Percentiles rank a stretch among this genome's conserved stretches.
Conservation (phyloP, 345 rosid species). For the Populus euphratica region DNA sequence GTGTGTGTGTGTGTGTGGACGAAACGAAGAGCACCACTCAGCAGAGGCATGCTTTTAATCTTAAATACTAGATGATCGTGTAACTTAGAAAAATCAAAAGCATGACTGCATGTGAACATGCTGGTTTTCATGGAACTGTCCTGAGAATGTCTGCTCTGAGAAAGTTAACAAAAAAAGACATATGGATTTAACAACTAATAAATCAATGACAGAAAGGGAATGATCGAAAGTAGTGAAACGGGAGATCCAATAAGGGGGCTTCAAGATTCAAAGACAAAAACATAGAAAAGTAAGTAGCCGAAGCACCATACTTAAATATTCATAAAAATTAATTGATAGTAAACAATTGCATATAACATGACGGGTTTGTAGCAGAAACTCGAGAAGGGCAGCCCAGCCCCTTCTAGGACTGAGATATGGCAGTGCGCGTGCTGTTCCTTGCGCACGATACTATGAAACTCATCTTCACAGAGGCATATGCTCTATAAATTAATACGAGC, state of each 20-base stretch:
- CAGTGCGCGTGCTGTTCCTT: conserved; percentile 55
- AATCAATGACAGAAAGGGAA: conserved; percentile 25
- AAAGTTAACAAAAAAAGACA: background rate
- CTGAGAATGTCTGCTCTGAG: conserved; percentile 8
- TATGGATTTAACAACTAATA: background rate
- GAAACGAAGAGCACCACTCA: background rate
- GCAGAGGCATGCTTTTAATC: background rate
- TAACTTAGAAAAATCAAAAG: background rate
- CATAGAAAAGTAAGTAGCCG: conserved; percentile 16
- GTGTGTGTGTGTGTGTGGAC: too few relatives aligned
- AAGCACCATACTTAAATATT: background rate
- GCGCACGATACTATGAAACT: conserved; percentile 41
- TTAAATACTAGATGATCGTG: background rate
- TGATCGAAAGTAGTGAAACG: conserved; percentile 21
- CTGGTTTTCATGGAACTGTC: conserved; percentile 20
- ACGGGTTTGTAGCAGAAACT: conserved; percentile 6
- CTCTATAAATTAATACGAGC: background rate
- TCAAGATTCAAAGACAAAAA: conserved; percentile 30
- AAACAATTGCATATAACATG: conserved; percentile 5
- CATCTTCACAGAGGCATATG: background rate
- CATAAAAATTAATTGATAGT: background rate
- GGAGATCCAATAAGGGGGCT: conserved; percentile 33
- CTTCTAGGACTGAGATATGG: background rate
- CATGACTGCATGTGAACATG: conserved; percentile 11
- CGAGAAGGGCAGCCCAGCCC: background rate